Evolutionary conservation across 2,329 filamentous ascomycete genomes (phyloP).

Genomic region (Penicillium griseofulvum): DNA sequence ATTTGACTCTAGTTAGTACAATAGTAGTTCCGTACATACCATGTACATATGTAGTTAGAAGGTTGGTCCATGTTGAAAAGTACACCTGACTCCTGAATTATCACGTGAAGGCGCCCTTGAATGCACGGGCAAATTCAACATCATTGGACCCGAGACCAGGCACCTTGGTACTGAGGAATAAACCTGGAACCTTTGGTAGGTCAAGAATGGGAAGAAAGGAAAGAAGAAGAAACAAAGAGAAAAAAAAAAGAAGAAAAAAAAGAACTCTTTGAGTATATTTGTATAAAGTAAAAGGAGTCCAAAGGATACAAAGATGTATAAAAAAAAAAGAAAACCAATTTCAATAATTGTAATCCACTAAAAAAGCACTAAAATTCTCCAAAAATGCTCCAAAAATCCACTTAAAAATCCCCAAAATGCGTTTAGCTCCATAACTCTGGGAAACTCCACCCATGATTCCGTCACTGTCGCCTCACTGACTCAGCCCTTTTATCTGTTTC

Average conservation of each 20-base stretch:
- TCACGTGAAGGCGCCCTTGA: not conserved
- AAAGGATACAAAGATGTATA: not conserved
- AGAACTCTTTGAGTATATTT: not conserved
- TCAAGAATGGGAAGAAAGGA: not conserved
- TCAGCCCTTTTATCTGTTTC: constrained; percentile 17
- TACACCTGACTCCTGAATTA: not conserved
- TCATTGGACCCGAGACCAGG: not conserved
- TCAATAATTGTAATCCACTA: not conserved
- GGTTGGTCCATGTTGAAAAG: not conserved
- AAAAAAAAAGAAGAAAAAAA: not conserved
- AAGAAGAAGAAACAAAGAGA: no score
- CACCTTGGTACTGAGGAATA: not conserved
- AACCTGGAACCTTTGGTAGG: no score
- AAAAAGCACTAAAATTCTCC: not conserved
- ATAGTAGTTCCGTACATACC: no score
- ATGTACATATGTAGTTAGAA: no score
- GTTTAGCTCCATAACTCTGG: constrained; percentile 13
- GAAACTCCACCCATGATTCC: constrained; percentile 23
- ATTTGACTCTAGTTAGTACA: not conserved
- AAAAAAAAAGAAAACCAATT: no score
- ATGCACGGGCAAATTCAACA: constrained; percentile 1
- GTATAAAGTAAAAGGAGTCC: not conserved
- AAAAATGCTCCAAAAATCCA: not conserved
- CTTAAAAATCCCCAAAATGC: not conserved
- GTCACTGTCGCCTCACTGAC: constrained; percentile 26